Evolutionary conservation across 306 rosid genomes (phyloP).

Genomic region (Astragalus glycyphyllos): DNA sequence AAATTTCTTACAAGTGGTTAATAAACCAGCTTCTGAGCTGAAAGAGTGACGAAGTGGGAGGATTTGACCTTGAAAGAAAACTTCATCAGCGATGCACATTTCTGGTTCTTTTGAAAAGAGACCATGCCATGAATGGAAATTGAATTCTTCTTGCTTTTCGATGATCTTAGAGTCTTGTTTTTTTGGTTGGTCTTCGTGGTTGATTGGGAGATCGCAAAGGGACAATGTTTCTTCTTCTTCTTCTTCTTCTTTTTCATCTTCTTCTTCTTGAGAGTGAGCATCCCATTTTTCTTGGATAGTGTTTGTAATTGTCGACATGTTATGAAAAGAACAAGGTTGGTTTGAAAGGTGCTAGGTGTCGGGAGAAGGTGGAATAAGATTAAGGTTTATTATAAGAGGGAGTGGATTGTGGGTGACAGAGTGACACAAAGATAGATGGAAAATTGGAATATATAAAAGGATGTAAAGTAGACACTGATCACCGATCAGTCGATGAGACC

Average conservation of each 20-base stretch:
- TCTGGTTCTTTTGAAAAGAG: slow-evolving; percentile 42
- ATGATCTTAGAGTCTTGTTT: slow-evolving; percentile 13
- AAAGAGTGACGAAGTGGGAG: slow-evolving; percentile 68
- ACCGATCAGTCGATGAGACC: slow-evolving; percentile 16
- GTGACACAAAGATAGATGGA: slow-evolving; percentile 36
- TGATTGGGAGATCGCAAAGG: slow-evolving; percentile 72
- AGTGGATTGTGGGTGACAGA: slow-evolving; percentile 41
- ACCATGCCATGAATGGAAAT: slow-evolving; percentile 55
- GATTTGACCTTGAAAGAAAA: slow-evolving; percentile 79
- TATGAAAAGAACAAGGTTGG: slow-evolving; percentile 27
- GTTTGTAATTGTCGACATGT: slow-evolving; percentile 52
- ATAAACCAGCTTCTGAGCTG: slow-evolving; percentile 55
- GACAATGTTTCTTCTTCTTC: slow-evolving; percentile 72
- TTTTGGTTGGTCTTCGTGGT: slow-evolving; percentile 31
- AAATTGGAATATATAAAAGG: slow-evolving; percentile 41
- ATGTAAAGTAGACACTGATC: slow-evolving; percentile 34
- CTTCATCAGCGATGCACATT: slow-evolving; percentile 88
- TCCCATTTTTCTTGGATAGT: slow-evolving; percentile 34
- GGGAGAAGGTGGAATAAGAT: slow-evolving; percentile 19
- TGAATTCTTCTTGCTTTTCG: slow-evolving; percentile 60
- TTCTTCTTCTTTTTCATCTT: slow-evolving; percentile 36
- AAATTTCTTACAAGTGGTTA: background rate
- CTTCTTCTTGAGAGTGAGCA: background rate
- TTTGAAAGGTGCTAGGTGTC: slow-evolving; percentile 32
- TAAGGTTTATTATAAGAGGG: slow-evolving; percentile 29